These are phyloP conservation scores for Nicotiana attenuata DNA, from an alignment of 257 asterid species.

Conservation along the genomic window DNA sequence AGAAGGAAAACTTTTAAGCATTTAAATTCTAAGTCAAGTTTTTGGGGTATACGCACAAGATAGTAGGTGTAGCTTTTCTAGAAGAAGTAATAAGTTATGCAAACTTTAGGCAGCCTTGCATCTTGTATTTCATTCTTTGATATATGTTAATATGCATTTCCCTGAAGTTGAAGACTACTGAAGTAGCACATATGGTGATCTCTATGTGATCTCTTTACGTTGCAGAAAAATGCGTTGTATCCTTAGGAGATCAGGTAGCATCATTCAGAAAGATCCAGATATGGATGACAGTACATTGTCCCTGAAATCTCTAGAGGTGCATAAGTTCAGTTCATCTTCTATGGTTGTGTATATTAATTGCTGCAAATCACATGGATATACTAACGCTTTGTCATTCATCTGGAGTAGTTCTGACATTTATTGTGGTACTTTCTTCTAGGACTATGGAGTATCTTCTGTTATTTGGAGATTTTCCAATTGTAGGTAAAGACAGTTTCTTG, in stretches of 20 bases:
- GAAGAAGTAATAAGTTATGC: not conserved
- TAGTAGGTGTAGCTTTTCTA: not conserved
- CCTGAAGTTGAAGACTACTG: not conserved
- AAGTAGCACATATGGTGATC: not conserved
- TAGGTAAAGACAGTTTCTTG: not conserved
- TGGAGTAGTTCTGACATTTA: not conserved
- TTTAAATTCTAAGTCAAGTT: not conserved
- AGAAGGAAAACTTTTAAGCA: not conserved
- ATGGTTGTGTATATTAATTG: not conserved
- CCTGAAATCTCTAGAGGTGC: not conserved
- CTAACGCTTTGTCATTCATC: not conserved
- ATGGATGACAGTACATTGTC: not conserved
- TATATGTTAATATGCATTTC: not conserved
- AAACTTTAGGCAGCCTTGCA: not conserved
- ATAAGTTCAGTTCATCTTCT: not conserved
- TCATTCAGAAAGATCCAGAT: constrained; percentile 13
- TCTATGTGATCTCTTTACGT: not conserved
- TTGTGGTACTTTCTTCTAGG: constrained; percentile 1
- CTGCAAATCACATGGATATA: not conserved
- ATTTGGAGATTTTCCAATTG: not conserved
- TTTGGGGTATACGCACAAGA: not conserved
- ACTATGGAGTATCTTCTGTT: constrained; percentile 12
- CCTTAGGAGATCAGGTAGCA: constrained; percentile 8
- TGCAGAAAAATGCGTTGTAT: constrained; percentile 12
- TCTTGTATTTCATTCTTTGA: not conserved